phyloP scores from a whole-genome alignment of 306 rosid species.

The Cajanus cajan region DNA sequence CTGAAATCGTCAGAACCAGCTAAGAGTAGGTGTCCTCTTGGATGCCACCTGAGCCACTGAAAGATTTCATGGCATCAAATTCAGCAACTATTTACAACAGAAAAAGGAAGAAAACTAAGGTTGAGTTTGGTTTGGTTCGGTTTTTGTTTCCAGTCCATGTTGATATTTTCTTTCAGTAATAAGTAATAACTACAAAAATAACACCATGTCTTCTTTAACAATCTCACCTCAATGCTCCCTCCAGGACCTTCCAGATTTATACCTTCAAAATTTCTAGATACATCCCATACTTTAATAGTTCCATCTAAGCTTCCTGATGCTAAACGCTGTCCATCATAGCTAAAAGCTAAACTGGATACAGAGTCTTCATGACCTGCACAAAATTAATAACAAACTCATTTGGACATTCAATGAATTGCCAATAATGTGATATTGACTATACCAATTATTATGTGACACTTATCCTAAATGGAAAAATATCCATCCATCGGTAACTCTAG shows the following conservation, averaged over 20 bases:
- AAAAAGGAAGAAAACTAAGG: neutral
- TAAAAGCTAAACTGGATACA: slow-evolving; percentile 72
- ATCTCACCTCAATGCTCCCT: slow-evolving; percentile 64
- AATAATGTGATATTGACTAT: neutral
- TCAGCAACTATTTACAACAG: slow-evolving; percentile 1
- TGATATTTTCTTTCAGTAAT: neutral
- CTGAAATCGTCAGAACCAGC: slow-evolving; percentile 86
- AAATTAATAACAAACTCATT: neutral
- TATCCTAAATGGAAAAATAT: neutral
- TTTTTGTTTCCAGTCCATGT: neutral
- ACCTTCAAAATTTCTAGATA: slow-evolving; percentile 48
- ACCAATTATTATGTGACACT: neutral
- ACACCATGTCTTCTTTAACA: neutral
- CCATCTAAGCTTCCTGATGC: slow-evolving; percentile 89
- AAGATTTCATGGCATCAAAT: slow-evolving; percentile 32
- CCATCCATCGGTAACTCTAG: neutral
- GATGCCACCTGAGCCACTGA: slow-evolving; percentile 98
- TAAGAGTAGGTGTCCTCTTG: slow-evolving; percentile 73
- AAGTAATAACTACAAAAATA: neutral
- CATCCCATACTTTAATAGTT: slow-evolving; percentile 73
- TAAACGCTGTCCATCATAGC: slow-evolving; percentile 72
- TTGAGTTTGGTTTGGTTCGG: neutral
- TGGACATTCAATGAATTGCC: neutral
- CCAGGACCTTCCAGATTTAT: slow-evolving; percentile 72
- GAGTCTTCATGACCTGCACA: slow-evolving; percentile 79